These are phyloP conservation scores for Apiospora hydei DNA, from an alignment of 2,329 filamentous ascomycete genomes.

Conservation along the genomic window DNA sequence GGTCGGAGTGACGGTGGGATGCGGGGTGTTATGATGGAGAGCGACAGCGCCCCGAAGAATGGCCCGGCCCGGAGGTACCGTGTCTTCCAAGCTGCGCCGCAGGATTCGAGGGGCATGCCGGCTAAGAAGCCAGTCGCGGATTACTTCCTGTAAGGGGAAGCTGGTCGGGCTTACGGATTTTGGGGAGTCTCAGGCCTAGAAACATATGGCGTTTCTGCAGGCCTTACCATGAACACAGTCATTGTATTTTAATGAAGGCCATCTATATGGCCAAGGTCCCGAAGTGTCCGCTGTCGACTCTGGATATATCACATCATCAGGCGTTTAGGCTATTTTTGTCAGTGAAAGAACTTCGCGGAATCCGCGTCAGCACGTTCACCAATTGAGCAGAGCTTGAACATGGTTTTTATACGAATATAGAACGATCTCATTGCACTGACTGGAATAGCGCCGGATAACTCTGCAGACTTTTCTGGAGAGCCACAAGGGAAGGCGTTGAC, in stretches of 20 bases:
- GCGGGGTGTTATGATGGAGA: conserved; percentile 57
- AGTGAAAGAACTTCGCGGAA: neutral
- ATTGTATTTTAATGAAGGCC: conserved; percentile 1
- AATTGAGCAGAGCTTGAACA: neutral
- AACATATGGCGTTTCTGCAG: neutral
- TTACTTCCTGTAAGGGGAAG: conserved; percentile 79
- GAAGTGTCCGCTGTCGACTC: neutral
- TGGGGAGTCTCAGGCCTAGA: neutral
- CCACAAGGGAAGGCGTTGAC: neutral
- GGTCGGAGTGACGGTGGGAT: conserved; percentile 56
- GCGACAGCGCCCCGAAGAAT: conserved; percentile 51
- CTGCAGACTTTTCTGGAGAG: neutral
- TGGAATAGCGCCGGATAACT: neutral
- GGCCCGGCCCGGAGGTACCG: conserved; percentile 90
- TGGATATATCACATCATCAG: conserved; percentile 16
- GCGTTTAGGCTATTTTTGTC: neutral
- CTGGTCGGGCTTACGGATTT: neutral
- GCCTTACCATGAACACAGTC: neutral
- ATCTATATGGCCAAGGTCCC: neutral
- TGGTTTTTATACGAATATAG: neutral
- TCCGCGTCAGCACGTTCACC: neutral
- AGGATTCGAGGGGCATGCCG: conserved; percentile 96
- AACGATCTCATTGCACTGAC: neutral
- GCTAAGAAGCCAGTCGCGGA: conserved; percentile 98
- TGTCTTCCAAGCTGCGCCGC: conserved; percentile 95